Conservation (phyloP, 1,139 yeast species). For the Saccharomycopsis crataegensis region DNA sequence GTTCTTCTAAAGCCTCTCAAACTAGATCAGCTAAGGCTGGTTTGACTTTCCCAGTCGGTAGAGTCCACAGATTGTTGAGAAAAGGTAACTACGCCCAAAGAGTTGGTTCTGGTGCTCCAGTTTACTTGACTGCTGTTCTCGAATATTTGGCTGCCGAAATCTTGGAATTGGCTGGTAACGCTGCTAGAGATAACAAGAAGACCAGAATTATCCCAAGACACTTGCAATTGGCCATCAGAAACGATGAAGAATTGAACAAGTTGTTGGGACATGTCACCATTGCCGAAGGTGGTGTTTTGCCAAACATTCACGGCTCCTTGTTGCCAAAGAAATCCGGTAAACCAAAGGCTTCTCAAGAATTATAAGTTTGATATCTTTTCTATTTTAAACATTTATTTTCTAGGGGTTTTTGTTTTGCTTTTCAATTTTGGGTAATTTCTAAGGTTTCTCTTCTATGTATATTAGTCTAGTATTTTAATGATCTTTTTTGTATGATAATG, state of each 20-base stretch:
- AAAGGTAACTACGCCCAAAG: constrained; percentile 99
- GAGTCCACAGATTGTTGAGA: constrained; percentile 95
- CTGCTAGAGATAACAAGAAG: constrained; percentile 97
- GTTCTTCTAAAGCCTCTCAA: constrained; percentile 87
- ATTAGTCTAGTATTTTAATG: neutral
- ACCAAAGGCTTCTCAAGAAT: constrained; percentile 78
- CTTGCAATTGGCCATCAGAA: constrained; percentile 6
- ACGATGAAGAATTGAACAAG: constrained; percentile 15
- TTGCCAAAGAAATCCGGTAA: constrained; percentile 89
- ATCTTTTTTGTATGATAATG: no score
- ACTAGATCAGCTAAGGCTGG: constrained; percentile 99
- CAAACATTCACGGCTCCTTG: constrained; percentile 93
- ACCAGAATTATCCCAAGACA: constrained; percentile 55
- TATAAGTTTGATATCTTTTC: constrained; percentile 34
- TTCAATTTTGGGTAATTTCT: neutral
- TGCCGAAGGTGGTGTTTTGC: constrained; percentile 86
- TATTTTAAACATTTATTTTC: neutral
- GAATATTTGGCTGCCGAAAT: constrained; percentile 80
- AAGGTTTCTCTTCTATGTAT: neutral
- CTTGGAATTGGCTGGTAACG: constrained; percentile 97
- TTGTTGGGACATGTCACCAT: constrained; percentile 14
- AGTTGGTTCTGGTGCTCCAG: constrained; percentile 98
- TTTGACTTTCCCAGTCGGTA: constrained; percentile 98
- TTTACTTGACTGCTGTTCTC: constrained; percentile 46
- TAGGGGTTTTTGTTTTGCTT: neutral